Conservation (phyloP, 345 rosid species). For the Physaria fendleri region DNA sequence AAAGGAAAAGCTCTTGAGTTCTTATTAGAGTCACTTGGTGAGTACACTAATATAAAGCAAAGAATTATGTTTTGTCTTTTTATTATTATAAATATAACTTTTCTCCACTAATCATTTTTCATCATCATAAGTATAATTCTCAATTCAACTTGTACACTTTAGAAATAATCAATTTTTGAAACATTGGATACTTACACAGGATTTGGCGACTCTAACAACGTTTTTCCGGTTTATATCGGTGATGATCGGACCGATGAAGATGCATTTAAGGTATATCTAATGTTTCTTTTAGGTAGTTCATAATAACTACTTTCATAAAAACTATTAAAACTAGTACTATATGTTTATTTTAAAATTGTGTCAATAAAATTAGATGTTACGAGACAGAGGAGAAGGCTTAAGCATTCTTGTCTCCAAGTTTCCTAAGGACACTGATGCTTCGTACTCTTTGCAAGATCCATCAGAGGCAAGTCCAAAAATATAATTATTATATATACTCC, state of each 20-base stretch:
- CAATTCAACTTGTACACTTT: background rate
- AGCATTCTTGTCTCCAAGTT: constrained; percentile 87
- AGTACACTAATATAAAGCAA: constrained; percentile 24
- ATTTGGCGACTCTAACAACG: constrained; percentile 60
- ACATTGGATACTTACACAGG: constrained; percentile 42
- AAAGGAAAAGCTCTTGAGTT: constrained; percentile 95
- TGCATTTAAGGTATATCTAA: constrained; percentile 74
- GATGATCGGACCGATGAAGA: constrained; percentile 97
- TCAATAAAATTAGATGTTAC: constrained; percentile 44
- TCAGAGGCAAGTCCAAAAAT: constrained; percentile 38
- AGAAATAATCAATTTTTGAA: background rate
- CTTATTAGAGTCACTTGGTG: constrained; percentile 80
- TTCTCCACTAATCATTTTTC: constrained; percentile 18
- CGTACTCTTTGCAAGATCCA: constrained; percentile 79
- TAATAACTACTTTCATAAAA: background rate
- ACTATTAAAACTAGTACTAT: background rate
- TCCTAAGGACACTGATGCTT: constrained; percentile 82
- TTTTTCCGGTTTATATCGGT: constrained; percentile 86
- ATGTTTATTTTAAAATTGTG: background rate
- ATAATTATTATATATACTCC: background rate
- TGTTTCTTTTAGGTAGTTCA: background rate
- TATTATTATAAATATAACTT: background rate
- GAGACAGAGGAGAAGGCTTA: constrained; percentile 74
- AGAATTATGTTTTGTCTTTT: constrained; percentile 2
- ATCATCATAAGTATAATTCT: constrained; percentile 13